These are phyloP conservation scores for Fimicolochytrium jonesii DNA, from an alignment of 192 early-diverging fungal species.

Conservation along the genomic window DNA sequence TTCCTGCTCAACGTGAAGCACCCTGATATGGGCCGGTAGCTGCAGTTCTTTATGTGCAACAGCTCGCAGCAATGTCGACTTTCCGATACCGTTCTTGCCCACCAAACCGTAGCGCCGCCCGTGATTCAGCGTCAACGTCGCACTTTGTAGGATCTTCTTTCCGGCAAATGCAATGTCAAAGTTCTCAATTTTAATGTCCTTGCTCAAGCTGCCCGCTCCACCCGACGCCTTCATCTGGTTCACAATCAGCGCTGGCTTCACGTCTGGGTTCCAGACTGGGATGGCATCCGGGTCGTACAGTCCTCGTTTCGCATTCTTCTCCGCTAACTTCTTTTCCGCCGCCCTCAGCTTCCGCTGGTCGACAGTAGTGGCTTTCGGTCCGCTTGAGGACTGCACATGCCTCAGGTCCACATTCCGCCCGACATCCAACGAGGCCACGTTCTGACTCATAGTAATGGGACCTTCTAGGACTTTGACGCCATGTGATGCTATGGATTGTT, in stretches of 20 bases:
- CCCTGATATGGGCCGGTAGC: slow-evolving; percentile 85
- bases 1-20: slow-evolving; percentile 98
- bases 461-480: slow-evolving; percentile 59
- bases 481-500: slow-evolving; percentile 30
- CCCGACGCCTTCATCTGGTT: slow-evolving; percentile 88
- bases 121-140: slow-evolving; percentile 75
- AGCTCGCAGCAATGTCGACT: slow-evolving; percentile 77
- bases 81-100: slow-evolving; percentile 88
- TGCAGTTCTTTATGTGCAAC: slow-evolving; percentile 79
- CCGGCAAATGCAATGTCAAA: slow-evolving; percentile 94
- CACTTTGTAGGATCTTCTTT: slow-evolving; percentile 86
- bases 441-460: slow-evolving; percentile 63
- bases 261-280: slow-evolving; percentile 56
- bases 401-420: slow-evolving; percentile 34
- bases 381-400: slow-evolving; percentile 29
- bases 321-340: slow-evolving; percentile 86
- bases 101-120: slow-evolving; percentile 95
- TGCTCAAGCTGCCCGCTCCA: slow-evolving; percentile 73
- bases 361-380: slow-evolving; percentile 34
- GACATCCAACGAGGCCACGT: background rate
- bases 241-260: slow-evolving; percentile 63
- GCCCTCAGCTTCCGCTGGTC: slow-evolving; percentile 77
- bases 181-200: slow-evolving; percentile 94
- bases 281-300: slow-evolving; percentile 59
- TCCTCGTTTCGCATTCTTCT: slow-evolving; percentile 82